Evolutionary conservation across 78 protist species (phyloP).

Genomic region (Speleostelium caveatum): DNA sequence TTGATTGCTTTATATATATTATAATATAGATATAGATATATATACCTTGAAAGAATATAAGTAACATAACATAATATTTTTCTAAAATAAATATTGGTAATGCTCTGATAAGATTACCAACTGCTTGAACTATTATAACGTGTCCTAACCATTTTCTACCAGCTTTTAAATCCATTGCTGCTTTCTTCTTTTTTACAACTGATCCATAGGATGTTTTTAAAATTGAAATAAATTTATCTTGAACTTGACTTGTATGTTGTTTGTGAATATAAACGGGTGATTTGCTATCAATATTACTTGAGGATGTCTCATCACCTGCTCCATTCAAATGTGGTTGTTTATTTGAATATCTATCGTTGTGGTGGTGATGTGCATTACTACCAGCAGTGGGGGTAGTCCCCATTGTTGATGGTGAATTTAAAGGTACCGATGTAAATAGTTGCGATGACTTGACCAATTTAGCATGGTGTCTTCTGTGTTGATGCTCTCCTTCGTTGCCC

Average conservation of each 20-base stretch:
- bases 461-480: background rate
- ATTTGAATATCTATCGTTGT: background rate
- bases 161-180: conserved; percentile 32
- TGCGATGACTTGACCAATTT: conserved; percentile 9
- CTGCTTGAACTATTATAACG: conserved; percentile 41
- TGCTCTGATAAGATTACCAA: conserved; percentile 64
- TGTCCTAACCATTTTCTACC: conserved; percentile 63
- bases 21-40: background rate
- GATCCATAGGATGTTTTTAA: conserved; percentile 40
- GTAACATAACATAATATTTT: conserved; percentile 73
- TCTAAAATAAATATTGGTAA: conserved; percentile 65
- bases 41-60: conserved; percentile 74
- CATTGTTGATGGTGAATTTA: conserved; percentile 25
- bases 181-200: conserved; percentile 26
- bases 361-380: background rate
- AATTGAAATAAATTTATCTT: conserved; percentile 37
- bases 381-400: background rate
- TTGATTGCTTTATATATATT: background rate
- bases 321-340: background rate
- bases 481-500: background rate
- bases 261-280: conserved; percentile 42
- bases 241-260: conserved; percentile 59
- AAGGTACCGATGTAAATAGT: conserved; percentile 35
- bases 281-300: background rate
- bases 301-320: background rate